These are phyloP conservation scores for Backusella luteola DNA, from an alignment of 192 early-diverging fungal genomes.

Conservation along the genomic window DNA sequence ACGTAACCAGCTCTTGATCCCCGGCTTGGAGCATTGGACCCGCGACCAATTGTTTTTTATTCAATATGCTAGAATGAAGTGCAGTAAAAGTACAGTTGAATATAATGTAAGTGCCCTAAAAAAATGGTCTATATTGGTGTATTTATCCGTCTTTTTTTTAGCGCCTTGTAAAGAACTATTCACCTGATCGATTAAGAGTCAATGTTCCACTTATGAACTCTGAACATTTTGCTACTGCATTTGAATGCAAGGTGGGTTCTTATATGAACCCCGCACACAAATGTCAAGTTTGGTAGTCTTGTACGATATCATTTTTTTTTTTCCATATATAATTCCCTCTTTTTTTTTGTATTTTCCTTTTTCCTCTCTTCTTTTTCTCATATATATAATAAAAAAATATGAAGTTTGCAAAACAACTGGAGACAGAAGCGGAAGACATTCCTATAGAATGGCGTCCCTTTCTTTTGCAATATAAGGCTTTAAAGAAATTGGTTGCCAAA, in stretches of 20 bases:
- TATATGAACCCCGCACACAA: conserved; percentile 66
- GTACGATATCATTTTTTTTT: not conserved
- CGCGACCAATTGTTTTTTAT: conserved; percentile 63
- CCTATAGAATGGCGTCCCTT: conserved; percentile 72
- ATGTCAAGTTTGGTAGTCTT: conserved; percentile 40
- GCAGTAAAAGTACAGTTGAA: conserved; percentile 45
- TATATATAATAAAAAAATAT: conserved; percentile 35
- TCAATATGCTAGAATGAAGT: conserved; percentile 63
- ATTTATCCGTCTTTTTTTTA: not conserved
- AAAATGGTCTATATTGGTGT: not conserved
- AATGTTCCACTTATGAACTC: conserved; percentile 66
- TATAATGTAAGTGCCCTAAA: conserved; percentile 3
- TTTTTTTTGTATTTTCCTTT: not conserved
- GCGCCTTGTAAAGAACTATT: conserved; percentile 45
- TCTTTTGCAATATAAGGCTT: conserved; percentile 71
- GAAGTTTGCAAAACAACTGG: conserved; percentile 77
- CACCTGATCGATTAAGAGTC: conserved; percentile 62
- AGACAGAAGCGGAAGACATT: conserved; percentile 62
- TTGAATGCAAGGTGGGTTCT: conserved; percentile 52
- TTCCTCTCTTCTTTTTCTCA: too few relatives aligned
- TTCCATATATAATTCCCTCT: not conserved
- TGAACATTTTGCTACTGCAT: conserved; percentile 59
- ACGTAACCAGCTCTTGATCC: conserved; percentile 28
- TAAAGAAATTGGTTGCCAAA: conserved; percentile 70
- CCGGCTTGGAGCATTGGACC: conserved; percentile 47